phyloP scores from a whole-genome alignment of 2,329 filamentous ascomycete genomes.

The Fusarium musae region DNA sequence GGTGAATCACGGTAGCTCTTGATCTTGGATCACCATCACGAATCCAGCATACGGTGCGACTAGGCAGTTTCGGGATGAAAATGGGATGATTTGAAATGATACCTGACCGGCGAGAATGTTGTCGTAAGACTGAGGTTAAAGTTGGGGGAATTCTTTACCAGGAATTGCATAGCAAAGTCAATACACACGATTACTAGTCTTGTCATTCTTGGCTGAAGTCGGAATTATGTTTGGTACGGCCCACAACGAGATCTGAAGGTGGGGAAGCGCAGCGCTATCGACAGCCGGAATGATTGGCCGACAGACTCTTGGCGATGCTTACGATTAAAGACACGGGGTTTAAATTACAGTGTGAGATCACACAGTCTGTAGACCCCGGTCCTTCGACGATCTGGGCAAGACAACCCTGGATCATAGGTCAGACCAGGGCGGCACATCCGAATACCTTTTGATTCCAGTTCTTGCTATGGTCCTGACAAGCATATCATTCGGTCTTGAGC shows the following conservation, averaged over 20 bases:
- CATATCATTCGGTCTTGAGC: background rate
- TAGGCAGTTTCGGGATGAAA: background rate
- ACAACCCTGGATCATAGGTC: background rate
- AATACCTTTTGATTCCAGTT: background rate
- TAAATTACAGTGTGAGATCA: background rate
- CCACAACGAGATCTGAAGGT: background rate
- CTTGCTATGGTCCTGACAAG: background rate
- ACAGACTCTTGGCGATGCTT: conserved; percentile 8
- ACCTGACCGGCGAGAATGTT: background rate
- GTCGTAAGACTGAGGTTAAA: background rate
- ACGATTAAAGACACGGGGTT: background rate
- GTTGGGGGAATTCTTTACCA: background rate
- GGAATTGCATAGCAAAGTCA: background rate
- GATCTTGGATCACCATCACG: background rate
- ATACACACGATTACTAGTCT: background rate
- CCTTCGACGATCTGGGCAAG: background rate
- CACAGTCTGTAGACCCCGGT: background rate
- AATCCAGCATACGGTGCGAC: background rate
- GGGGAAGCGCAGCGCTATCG: background rate
- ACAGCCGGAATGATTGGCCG: background rate
- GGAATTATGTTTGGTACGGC: conserved; percentile 10
- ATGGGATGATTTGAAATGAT: background rate
- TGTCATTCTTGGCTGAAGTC: background rate
- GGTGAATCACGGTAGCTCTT: background rate
- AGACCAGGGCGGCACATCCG: background rate